Evolutionary conservation across 2,329 filamentous ascomycete genomes (phyloP).

Genomic region (Penicillium sp.): DNA sequence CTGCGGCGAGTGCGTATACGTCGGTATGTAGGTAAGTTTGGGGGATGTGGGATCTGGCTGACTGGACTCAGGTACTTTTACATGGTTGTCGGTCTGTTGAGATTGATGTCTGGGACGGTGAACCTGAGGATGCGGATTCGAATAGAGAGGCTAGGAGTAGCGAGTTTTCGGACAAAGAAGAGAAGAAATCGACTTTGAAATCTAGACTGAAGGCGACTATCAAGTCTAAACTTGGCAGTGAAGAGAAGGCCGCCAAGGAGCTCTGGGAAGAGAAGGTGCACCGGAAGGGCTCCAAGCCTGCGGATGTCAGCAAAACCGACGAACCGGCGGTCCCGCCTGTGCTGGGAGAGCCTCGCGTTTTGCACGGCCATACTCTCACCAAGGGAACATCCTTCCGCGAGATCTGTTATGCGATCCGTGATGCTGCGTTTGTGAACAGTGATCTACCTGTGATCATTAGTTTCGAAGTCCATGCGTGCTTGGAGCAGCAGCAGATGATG

Average conservation of each 20-base stretch:
- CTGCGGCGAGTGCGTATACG: slow-evolving; percentile 75
- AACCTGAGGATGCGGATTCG: slow-evolving; percentile 41
- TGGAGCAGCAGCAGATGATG: slow-evolving; percentile 85
- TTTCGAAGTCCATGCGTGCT: slow-evolving; percentile 82
- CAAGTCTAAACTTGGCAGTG: background rate
- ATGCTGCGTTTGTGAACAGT: slow-evolving; percentile 73
- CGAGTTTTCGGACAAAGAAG: slow-evolving; percentile 17
- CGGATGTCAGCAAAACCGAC: background rate
- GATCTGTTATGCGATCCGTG: slow-evolving; percentile 76
- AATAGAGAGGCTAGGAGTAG: slow-evolving; percentile 26
- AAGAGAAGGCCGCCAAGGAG: slow-evolving; percentile 14
- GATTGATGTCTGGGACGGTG: slow-evolving; percentile 91
- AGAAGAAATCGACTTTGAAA: slow-evolving; percentile 1
- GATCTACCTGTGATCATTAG: slow-evolving; percentile 86
- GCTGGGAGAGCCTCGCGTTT: slow-evolving; percentile 70
- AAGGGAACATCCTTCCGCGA: slow-evolving; percentile 82
- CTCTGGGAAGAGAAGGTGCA: background rate
- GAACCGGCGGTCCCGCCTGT: background rate
- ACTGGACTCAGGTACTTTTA: slow-evolving; percentile 61
- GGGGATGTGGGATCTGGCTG: background rate
- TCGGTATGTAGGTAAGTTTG: slow-evolving; percentile 53
- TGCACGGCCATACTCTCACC: slow-evolving; percentile 85
- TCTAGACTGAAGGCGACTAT: slow-evolving; percentile 18
- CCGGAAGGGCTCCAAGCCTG: background rate
- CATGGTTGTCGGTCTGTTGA: slow-evolving; percentile 86